A percentile compares a stretch with the other conserved stretches of the same genome.
These are phyloP conservation scores for Fusarium anguioides DNA, from an alignment of 2,329 filamentous ascomycete genomes.

Conservation along the genomic window DNA sequence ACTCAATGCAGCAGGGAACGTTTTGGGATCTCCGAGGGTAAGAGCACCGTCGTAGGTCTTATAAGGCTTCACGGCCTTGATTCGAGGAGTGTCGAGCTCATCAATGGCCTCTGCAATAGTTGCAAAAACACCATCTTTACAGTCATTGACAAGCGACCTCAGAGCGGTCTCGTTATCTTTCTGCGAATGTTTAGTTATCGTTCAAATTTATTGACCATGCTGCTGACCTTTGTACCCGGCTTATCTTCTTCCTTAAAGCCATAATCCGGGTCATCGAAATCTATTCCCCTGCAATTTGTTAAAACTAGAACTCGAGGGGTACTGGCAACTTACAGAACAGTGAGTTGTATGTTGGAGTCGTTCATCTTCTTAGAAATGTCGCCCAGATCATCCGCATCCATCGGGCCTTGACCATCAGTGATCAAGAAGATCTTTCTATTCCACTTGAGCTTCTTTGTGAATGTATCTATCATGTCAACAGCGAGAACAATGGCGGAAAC, in stretches of 20 bases:
- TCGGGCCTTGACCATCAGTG: constrained; percentile 80
- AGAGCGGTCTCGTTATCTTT: constrained; percentile 77
- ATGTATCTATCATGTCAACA: constrained; percentile 83
- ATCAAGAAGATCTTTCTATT: constrained; percentile 83
- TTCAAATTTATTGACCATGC: not conserved
- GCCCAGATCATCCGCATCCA: constrained; percentile 77
- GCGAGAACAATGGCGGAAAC: constrained; percentile 89
- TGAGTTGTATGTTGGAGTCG: constrained; percentile 79
- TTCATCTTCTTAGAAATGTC: constrained; percentile 80
- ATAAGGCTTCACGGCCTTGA: constrained; percentile 81
- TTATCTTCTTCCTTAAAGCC: constrained; percentile 95
- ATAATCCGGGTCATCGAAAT: constrained; percentile 92
- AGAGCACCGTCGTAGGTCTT: constrained; percentile 83
- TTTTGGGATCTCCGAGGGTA: constrained; percentile 80
- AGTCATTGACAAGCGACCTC: constrained; percentile 72
- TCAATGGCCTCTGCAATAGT: constrained; percentile 87
- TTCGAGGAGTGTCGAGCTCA: constrained; percentile 78
- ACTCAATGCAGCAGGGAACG: constrained; percentile 77
- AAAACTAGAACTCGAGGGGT: constrained; percentile 15
- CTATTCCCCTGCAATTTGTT: constrained; percentile 73
- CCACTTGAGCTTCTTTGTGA: constrained; percentile 86
- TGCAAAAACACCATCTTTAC: constrained; percentile 77
- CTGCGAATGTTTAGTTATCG: constrained; percentile 41
- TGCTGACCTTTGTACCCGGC: constrained; percentile 70
- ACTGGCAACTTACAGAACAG: constrained; percentile 72